Conservation (phyloP, 208 protist genomes). For the Wallacemonas sp. region DNA sequence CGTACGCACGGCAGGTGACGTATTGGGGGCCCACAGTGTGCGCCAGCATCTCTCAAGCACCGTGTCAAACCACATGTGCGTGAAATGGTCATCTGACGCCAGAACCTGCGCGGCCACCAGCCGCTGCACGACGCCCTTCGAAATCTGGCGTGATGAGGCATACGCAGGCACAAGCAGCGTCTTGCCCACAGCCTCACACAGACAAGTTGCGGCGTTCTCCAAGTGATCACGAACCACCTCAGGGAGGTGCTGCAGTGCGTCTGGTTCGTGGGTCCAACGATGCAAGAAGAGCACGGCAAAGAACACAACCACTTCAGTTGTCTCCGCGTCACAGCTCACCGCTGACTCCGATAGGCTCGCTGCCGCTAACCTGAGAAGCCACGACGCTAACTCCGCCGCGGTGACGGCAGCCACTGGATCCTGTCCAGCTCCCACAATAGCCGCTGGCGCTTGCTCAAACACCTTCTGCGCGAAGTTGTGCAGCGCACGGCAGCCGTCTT, state of each 20-base stretch:
- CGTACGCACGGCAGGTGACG: constrained; percentile 12
- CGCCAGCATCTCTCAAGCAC: constrained; percentile 1
- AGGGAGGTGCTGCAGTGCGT: background rate
- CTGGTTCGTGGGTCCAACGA: background rate
- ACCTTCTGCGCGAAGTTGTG: background rate
- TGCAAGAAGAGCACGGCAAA: constrained; percentile 9
- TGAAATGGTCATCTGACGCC: background rate
- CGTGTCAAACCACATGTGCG: background rate
- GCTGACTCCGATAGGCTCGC: background rate
- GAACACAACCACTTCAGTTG: background rate
- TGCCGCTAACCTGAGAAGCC: constrained; percentile 1
- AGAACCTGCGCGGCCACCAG: constrained; percentile 5
- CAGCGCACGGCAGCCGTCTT: constrained; percentile 15
- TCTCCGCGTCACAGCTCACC: background rate
- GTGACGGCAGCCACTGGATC: background rate
- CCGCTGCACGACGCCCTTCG: background rate
- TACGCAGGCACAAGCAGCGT: background rate
- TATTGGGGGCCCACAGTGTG: constrained; percentile 1
- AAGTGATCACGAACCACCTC: background rate
- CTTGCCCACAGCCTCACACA: background rate
- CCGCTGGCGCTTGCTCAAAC: background rate
- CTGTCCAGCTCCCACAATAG: background rate
- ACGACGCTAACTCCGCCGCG: background rate
- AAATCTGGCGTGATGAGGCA: background rate
- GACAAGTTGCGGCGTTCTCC: background rate